Evolutionary conservation across 2,329 filamentous ascomycete genomes (phyloP).

Genomic region (Scytalidium sp.): DNA sequence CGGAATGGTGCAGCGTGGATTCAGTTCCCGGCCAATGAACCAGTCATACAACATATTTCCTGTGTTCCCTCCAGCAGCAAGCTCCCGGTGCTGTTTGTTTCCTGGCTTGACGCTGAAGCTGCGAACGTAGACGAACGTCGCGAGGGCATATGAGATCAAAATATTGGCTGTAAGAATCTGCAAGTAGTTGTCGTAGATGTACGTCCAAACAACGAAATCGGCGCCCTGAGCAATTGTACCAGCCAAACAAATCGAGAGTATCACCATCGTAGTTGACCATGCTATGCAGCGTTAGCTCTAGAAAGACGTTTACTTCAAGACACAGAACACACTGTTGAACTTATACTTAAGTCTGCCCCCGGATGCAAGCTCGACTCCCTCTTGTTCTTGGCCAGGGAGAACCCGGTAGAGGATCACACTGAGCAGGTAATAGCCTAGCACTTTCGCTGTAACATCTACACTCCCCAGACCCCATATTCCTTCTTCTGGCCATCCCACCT

Average conservation of each 20-base stretch:
- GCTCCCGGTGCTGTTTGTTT: slow-evolving; percentile 69
- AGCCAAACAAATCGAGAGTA: slow-evolving; percentile 65
- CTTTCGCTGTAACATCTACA: slow-evolving; percentile 65
- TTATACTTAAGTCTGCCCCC: slow-evolving; percentile 80
- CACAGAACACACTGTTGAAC: slow-evolving; percentile 60
- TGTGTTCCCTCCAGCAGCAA: slow-evolving; percentile 77
- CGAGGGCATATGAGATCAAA: slow-evolving; percentile 68
- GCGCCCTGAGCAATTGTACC: slow-evolving; percentile 77
- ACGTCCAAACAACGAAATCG: slow-evolving; percentile 86
- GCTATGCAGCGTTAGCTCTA: slow-evolving; percentile 44
- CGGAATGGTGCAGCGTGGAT: slow-evolving; percentile 78
- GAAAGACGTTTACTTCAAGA: not conserved
- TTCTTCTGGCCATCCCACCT: slow-evolving; percentile 76
- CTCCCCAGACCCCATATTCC: slow-evolving; percentile 71
- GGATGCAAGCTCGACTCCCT: slow-evolving; percentile 67
- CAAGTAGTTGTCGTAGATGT: slow-evolving; percentile 86
- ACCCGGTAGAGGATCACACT: slow-evolving; percentile 72
- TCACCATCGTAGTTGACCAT: slow-evolving; percentile 71
- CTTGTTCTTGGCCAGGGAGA: slow-evolving; percentile 68
- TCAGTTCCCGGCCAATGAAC: slow-evolving; percentile 94
- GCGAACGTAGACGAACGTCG: slow-evolving; percentile 75
- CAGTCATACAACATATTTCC: slow-evolving; percentile 92
- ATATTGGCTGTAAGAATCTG: slow-evolving; percentile 83
- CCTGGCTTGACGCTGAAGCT: slow-evolving; percentile 80
- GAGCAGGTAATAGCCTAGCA: slow-evolving; percentile 74